Evolutionary conservation across 2,329 filamentous ascomycete genomes (phyloP).

Genomic region (Paecilomyces formosus): DNA sequence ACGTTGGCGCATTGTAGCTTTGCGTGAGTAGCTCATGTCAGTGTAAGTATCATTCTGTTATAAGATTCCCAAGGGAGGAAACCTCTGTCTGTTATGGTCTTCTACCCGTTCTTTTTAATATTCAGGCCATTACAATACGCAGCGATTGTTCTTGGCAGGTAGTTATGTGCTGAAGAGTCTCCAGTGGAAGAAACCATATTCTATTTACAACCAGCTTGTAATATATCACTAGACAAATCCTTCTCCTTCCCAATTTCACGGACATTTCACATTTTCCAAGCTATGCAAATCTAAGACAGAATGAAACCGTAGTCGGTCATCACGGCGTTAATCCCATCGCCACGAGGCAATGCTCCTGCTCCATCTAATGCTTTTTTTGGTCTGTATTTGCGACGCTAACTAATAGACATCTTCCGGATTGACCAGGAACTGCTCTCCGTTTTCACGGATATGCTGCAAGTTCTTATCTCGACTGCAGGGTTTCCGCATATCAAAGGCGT

Average conservation of each 20-base stretch:
- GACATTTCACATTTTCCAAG: background rate
- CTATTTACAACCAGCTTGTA: background rate
- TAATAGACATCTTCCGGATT: constrained; percentile 70
- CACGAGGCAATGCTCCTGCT: background rate
- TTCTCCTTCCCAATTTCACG: background rate
- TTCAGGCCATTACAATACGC: too few species aligned
- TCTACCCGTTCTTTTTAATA: too few species aligned
- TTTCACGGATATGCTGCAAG: constrained; percentile 66
- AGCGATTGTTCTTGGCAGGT: too few species aligned
- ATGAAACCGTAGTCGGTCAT: background rate
- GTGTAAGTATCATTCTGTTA: too few species aligned
- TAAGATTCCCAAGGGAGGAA: too few species aligned
- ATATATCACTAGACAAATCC: background rate
- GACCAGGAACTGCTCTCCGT: constrained; percentile 73
- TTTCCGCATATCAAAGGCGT: constrained; percentile 97
- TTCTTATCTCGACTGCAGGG: constrained; percentile 73
- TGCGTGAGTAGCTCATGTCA: too few species aligned
- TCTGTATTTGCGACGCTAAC: background rate
- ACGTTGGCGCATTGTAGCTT: too few species aligned
- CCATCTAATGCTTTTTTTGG: background rate
- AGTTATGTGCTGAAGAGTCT: background rate
- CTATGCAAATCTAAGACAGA: background rate
- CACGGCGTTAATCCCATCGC: background rate
- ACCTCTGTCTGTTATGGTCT: too few species aligned
- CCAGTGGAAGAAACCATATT: background rate